These are phyloP conservation scores for Camelina laxa DNA, from an alignment of 345 rosid species.

Conservation along the genomic window DNA sequence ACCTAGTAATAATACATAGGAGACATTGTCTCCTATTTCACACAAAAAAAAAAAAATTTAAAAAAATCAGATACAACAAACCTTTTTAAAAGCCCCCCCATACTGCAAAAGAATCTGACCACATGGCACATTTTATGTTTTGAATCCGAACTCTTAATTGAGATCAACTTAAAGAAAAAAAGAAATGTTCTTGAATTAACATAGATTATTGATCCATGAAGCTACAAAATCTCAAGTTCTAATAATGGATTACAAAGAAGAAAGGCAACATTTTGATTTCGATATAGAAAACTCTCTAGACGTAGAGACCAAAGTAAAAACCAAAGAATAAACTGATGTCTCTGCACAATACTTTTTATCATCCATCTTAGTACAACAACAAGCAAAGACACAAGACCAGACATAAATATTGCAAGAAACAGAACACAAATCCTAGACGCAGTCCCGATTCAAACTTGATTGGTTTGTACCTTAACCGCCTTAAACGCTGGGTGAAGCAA, in stretches of 20 bases:
- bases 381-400: constrained; percentile 35
- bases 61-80: constrained; percentile 2
- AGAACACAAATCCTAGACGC: constrained; percentile 25
- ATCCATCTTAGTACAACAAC: constrained; percentile 46
- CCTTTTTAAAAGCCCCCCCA: background rate
- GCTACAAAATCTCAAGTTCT: constrained; percentile 33
- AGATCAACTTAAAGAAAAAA: background rate
- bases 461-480: constrained; percentile 50
- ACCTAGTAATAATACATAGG: no score
- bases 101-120: constrained; percentile 7
- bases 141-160: no score
- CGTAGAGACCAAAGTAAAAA: constrained; percentile 23
- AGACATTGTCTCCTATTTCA: no score
- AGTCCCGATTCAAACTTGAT: constrained; percentile 37
- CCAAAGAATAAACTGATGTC: constrained; percentile 35
- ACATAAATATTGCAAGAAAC: constrained; percentile 26
- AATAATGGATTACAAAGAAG: background rate
- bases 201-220: constrained; percentile 27
- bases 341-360: constrained; percentile 38
- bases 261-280: constrained; percentile 21
- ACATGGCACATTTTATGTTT: background rate
- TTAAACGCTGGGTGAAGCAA: constrained; percentile 53
- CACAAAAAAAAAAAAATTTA: no score
- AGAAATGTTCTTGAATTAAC: constrained; percentile 4
- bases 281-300: constrained; percentile 30